Evolutionary conservation across 1,139 yeast genomes (phyloP).

Genomic region (Sugiyamaella neomexicana): DNA sequence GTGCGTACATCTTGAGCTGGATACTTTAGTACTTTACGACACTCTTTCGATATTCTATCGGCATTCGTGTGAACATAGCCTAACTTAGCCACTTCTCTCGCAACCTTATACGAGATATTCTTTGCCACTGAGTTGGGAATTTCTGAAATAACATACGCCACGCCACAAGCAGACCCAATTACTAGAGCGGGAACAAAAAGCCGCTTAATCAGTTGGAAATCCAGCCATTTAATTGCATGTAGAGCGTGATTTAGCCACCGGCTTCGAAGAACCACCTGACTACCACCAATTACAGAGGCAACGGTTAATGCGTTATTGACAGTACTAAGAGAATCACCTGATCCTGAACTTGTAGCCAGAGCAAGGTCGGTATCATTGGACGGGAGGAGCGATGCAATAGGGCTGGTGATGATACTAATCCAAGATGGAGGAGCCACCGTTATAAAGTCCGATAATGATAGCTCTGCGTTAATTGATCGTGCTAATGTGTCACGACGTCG

Average conservation of each 20-base stretch:
- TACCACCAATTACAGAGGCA: slow-evolving; percentile 43
- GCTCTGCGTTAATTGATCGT: slow-evolving; percentile 57
- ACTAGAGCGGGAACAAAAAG: slow-evolving; percentile 51
- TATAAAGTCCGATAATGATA: slow-evolving; percentile 68
- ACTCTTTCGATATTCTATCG: slow-evolving; percentile 75
- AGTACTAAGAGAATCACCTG: slow-evolving; percentile 21
- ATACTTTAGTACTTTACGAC: slow-evolving; percentile 72
- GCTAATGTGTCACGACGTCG: slow-evolving; percentile 65
- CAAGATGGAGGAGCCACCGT: slow-evolving; percentile 46
- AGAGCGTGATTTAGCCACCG: slow-evolving; percentile 35
- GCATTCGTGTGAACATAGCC: slow-evolving; percentile 83
- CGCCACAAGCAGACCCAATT: slow-evolving; percentile 57
- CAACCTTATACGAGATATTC: slow-evolving; percentile 73
- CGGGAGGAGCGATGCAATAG: neutral
- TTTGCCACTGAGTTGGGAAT: slow-evolving; percentile 88
- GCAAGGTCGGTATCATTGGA: neutral
- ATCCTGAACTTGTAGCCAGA: neutral
- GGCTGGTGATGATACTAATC: slow-evolving; percentile 20
- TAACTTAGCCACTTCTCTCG: slow-evolving; percentile 56
- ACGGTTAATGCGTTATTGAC: slow-evolving; percentile 44
- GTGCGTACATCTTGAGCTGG: slow-evolving; percentile 84
- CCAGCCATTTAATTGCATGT: slow-evolving; percentile 27
- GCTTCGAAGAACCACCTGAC: slow-evolving; percentile 36
- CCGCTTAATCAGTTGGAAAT: slow-evolving; percentile 36
- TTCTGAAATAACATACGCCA: slow-evolving; percentile 70